Evolutionary conservation across 2,329 filamentous ascomycete species (phyloP).

Genomic region (Diaporthe sp.): DNA sequence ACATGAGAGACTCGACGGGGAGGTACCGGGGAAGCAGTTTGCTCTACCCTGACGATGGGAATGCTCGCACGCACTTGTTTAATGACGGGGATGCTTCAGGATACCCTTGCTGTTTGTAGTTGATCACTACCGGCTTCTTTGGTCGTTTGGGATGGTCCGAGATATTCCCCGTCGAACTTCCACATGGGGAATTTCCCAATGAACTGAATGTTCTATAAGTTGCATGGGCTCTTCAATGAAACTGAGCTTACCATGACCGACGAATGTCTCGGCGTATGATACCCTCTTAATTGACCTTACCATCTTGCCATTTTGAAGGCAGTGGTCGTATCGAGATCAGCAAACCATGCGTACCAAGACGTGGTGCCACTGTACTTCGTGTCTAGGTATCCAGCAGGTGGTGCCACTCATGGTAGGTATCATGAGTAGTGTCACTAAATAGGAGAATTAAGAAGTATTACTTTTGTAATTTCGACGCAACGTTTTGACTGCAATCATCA

Average conservation of each 20-base stretch:
- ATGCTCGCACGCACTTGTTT: constrained; percentile 48
- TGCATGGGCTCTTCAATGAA: too few relatives aligned
- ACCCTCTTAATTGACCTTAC: background rate
- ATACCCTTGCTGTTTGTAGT: constrained; percentile 51
- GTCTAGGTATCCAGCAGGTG: background rate
- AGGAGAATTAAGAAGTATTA: background rate
- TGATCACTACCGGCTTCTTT: too few relatives aligned
- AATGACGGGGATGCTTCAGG: constrained; percentile 47
- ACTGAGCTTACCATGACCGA: too few relatives aligned
- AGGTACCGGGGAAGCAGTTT: constrained; percentile 48
- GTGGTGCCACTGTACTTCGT: background rate
- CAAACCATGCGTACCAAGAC: constrained; percentile 8
- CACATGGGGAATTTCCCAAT: too few relatives aligned
- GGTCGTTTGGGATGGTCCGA: too few relatives aligned
- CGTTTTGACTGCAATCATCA: background rate
- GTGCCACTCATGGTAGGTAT: background rate
- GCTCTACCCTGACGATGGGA: constrained; percentile 44
- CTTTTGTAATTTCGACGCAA: background rate
- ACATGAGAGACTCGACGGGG: constrained; percentile 48
- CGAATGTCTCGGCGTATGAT: too few relatives aligned
- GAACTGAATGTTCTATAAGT: too few relatives aligned
- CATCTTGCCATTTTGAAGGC: accelerated
- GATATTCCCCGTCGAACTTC: too few relatives aligned
- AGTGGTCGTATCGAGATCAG: background rate
- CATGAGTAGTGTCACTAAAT: background rate